Evolutionary conservation across 139 green algal genomes (phyloP).

Genomic region (Microglena sp.): DNA sequence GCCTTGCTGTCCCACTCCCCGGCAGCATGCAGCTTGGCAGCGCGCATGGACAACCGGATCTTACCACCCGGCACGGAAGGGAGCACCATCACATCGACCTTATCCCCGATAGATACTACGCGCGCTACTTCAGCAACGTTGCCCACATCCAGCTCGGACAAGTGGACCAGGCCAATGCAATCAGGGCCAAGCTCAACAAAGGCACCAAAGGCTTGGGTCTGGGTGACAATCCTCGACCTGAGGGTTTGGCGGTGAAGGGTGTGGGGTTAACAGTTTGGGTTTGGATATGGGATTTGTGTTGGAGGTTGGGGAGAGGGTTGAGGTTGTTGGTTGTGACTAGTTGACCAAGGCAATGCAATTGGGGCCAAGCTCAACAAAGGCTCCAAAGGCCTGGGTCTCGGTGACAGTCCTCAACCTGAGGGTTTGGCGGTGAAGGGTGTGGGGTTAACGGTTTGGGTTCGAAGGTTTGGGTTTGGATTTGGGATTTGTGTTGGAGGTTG

Average conservation of each 20-base stretch:
- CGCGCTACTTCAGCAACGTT: constrained; percentile 24
- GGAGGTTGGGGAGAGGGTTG: neutral
- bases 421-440: too few relatives aligned
- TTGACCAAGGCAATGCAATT: too few relatives aligned
- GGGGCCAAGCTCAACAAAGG: constrained; percentile 47
- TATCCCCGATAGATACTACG: constrained; percentile 47
- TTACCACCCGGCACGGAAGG: constrained; percentile 36
- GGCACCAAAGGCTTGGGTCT: constrained; percentile 44
- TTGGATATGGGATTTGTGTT: neutral
- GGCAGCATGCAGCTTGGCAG: too few relatives aligned
- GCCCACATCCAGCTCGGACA: constrained; percentile 51
- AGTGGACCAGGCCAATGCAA: constrained; percentile 60
- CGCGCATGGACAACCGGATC: constrained; percentile 32
- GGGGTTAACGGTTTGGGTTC: too few relatives aligned
- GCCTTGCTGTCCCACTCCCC: too few relatives aligned
- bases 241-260: neutral
- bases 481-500: too few relatives aligned
- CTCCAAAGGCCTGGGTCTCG: constrained; percentile 43
- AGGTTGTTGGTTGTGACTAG: neutral
- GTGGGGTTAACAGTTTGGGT: neutral
- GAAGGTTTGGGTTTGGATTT: too few relatives aligned
- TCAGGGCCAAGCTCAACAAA: constrained; percentile 57
- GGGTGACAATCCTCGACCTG: constrained; percentile 14
- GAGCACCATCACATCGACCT: constrained; percentile 75
- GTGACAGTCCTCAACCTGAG: constrained; percentile 11